Evolutionary conservation across 2,329 filamentous ascomycete genomes (phyloP), one percentile per base, ranked within the genome.

Genomic region (Aspergillus novofumigatus): DNA sequence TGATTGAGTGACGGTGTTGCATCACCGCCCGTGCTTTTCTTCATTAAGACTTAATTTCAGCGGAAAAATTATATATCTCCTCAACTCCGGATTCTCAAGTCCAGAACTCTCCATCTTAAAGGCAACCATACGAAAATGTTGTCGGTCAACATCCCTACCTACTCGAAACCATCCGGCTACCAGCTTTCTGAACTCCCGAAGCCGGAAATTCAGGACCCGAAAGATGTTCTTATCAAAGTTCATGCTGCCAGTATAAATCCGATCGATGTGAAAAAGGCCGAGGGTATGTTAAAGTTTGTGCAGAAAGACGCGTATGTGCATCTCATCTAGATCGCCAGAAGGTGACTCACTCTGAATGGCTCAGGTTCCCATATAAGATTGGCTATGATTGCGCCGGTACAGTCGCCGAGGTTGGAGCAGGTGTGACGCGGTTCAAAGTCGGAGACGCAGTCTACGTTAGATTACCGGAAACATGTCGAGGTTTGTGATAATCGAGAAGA

Each of bases 231-330:
- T 17, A 74, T 80, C 42, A 72, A 69, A 50, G 75, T 80, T 8
- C 67, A 77, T 53, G 77, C 78, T 3, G 77, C 77, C 0, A 74
- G 72, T 49, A 68, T 80, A 44, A 80, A 81, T 57, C 77, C 78
- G 0, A 66, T 80, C 3, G 78, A 80, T 64, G 70, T 79, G 3
- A 76, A 76, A 58, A 72, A 72, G 52, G 77, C 76, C 0, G 64
- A 65, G 17, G 76, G 76, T 0, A 58, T 67, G 0, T 55, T 75
- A 41, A 77, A 76, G 50, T 14, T 67, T 10, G 67, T 67, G 6
- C 10, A 73, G 3, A 63, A 67, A 48, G 72, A 75, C 48, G 35
- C 59, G 72, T 75, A 59, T 53, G 70, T 53, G 52, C 41, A 32
- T 58, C 28, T 49, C 10, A 23, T 7, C 42, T 7, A 59, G 35